phyloP scores from a whole-genome alignment of 208 protist genomes.

The Leishmania guyanensis region DNA sequence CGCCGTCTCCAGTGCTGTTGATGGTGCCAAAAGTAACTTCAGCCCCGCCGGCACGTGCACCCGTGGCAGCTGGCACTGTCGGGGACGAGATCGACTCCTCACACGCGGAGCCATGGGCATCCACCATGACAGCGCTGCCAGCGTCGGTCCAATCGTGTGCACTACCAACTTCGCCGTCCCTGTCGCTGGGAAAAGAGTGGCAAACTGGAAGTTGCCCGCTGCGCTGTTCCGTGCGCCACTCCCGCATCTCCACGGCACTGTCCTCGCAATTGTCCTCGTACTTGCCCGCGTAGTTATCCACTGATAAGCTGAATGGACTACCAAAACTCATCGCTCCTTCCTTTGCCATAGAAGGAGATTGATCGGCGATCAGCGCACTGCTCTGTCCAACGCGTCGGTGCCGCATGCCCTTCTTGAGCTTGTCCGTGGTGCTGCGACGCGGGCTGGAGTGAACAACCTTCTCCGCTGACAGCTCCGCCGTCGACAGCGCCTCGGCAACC shows the following conservation, averaged over 20 bases:
- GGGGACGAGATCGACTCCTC: not conserved
- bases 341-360: not conserved
- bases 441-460: conserved; percentile 32
- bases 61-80: not conserved
- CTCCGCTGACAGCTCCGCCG: conserved; percentile 65
- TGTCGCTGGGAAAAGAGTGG: not conserved
- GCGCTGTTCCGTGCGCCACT: conserved; percentile 21
- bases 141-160: not conserved
- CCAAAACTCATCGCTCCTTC: not conserved
- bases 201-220: not conserved
- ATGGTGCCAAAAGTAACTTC: not conserved
- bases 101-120: not conserved
- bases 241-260: conserved; percentile 20
- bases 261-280: not conserved
- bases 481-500: conserved; percentile 55
- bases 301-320: not conserved
- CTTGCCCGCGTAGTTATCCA: not conserved
- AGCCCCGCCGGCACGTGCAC: not conserved
- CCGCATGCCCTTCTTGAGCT: conserved; percentile 2
- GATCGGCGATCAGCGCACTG: not conserved
- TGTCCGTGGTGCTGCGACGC: conserved; percentile 19
- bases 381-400: conserved; percentile 10
- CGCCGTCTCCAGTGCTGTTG: not conserved
- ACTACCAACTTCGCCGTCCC: not conserved
- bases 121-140: not conserved